Evolutionary conservation across 2,329 filamentous ascomycete genomes (phyloP).

Genomic region (Hymenotorrendiella dingleyae): DNA sequence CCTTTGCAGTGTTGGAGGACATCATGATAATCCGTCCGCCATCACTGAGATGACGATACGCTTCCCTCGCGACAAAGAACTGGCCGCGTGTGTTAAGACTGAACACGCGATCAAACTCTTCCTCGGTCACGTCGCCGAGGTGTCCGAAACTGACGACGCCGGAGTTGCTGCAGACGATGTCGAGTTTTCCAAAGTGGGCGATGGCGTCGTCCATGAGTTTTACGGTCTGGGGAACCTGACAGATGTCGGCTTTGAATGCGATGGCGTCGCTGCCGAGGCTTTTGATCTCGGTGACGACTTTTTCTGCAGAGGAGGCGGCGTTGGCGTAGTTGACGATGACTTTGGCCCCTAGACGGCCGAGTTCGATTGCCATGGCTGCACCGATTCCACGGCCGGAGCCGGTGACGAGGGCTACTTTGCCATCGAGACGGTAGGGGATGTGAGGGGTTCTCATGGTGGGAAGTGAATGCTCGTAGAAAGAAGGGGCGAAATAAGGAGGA

Average conservation of each 20-base stretch:
- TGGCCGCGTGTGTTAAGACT: background rate
- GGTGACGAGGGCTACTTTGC: slow-evolving; percentile 34
- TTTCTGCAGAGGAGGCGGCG: slow-evolving; percentile 54
- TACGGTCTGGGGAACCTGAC: slow-evolving; percentile 32
- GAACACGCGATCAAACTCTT: slow-evolving; percentile 53
- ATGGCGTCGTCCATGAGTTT: slow-evolving; percentile 16
- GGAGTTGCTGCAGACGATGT: slow-evolving; percentile 18
- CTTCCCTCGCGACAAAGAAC: slow-evolving; percentile 45
- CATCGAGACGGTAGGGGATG: slow-evolving; percentile 1
- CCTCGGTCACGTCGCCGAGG: slow-evolving; percentile 37
- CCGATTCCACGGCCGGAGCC: slow-evolving; percentile 62
- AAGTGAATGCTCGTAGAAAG: background rate
- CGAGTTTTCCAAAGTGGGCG: slow-evolving; percentile 17
- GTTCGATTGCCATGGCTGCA: slow-evolving; percentile 59
- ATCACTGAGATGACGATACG: slow-evolving; percentile 61
- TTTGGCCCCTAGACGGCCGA: slow-evolving; percentile 57
- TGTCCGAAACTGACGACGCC: slow-evolving; percentile 38
- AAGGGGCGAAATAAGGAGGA: background rate
- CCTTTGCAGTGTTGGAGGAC: slow-evolving; percentile 47
- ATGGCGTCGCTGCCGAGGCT: slow-evolving; percentile 45
- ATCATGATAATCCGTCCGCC: slow-evolving; percentile 69
- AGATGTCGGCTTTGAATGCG: slow-evolving; percentile 53
- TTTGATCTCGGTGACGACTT: slow-evolving; percentile 55
- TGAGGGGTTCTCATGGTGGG: background rate
- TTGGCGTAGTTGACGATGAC: slow-evolving; percentile 53